These are phyloP conservation scores for Thelephora ganbajun DNA, from an alignment of 768 basidiomycete genomes.

Conservation along the genomic window DNA sequence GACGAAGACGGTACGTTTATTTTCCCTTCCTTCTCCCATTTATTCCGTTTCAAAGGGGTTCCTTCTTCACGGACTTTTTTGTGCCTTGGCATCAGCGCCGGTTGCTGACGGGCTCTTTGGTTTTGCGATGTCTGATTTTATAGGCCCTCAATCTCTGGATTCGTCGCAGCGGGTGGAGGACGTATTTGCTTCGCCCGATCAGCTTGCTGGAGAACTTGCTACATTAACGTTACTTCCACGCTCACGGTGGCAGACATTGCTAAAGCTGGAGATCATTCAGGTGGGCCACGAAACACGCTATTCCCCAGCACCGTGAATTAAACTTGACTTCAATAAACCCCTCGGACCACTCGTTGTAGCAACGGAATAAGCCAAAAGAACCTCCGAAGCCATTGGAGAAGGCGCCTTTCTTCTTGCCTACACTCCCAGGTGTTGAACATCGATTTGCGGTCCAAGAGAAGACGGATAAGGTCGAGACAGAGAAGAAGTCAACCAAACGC, in stretches of 20 bases:
- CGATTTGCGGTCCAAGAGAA: conserved; percentile 52
- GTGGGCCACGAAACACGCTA: conserved; percentile 23
- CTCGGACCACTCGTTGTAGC: conserved; percentile 25
- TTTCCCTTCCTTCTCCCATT: background rate
- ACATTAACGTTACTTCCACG: conserved; percentile 88
- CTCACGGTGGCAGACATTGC: conserved; percentile 90
- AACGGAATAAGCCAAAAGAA: conserved; percentile 94
- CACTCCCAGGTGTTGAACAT: conserved; percentile 74
- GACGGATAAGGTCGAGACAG: conserved; percentile 20
- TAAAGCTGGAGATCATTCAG: conserved; percentile 90
- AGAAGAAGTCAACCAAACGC: conserved; percentile 32
- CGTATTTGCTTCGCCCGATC: conserved; percentile 74
- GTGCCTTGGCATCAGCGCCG: background rate
- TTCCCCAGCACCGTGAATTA: background rate
- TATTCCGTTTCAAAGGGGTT: conserved; percentile 1
- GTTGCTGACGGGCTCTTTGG: conserved; percentile 12
- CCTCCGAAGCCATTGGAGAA: conserved; percentile 90
- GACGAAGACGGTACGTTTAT: conserved; percentile 64
- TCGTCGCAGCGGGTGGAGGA: conserved; percentile 38
- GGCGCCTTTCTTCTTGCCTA: conserved; percentile 95
- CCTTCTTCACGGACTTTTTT: conserved; percentile 61
- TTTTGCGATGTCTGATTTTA: conserved; percentile 29
- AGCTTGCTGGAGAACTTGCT: conserved; percentile 81
- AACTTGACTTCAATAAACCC: background rate
- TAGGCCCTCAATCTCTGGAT: background rate